Conservation (phyloP, 345 rosid species). For the Aquilaria yunnanensis region DNA sequence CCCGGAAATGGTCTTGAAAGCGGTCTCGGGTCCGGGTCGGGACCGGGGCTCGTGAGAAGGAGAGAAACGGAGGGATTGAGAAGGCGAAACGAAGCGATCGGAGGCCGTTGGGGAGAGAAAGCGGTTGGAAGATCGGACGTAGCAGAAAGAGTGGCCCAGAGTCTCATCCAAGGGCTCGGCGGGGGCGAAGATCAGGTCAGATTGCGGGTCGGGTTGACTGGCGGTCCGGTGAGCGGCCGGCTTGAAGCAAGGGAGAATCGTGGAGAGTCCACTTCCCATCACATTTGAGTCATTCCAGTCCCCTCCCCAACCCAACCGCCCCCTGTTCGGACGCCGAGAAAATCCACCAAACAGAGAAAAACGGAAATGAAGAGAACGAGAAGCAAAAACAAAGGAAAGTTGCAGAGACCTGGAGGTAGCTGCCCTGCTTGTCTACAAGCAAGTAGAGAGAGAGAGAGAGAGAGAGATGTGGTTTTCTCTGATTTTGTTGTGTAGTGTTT, state of each 20-base stretch:
- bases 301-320: conserved; percentile 9
- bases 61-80: conserved; percentile 84
- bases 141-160: conserved; percentile 93
- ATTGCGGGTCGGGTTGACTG: conserved; percentile 27
- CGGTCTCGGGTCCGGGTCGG: conserved; percentile 51
- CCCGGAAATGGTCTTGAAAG: conserved; percentile 83
- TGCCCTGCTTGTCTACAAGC: conserved; percentile 4
- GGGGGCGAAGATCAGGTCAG: conserved; percentile 41
- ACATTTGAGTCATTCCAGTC: conserved; percentile 62
- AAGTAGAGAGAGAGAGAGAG: conserved; percentile 20
- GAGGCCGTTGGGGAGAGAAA: conserved; percentile 80
- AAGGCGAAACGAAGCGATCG: conserved; percentile 84
- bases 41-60: conserved; percentile 45
- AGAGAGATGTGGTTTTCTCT: conserved; percentile 16
- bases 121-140: conserved; percentile 88
- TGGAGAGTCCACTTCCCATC: conserved; percentile 96
- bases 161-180: conserved; percentile 84
- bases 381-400: conserved; percentile 2
- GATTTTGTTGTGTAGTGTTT: conserved; percentile 18
- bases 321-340: conserved; percentile 25
- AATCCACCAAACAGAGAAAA: conserved; percentile 10
- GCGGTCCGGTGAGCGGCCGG: conserved; percentile 43
- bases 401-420: neutral
- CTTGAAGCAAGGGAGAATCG: conserved; percentile 65
- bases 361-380: neutral